Percentiles rank a stretch among this genome's conserved stretches.
Conservation (phyloP, 768 basidiomycete genomes). For the Tulasnella sp. region DNA sequence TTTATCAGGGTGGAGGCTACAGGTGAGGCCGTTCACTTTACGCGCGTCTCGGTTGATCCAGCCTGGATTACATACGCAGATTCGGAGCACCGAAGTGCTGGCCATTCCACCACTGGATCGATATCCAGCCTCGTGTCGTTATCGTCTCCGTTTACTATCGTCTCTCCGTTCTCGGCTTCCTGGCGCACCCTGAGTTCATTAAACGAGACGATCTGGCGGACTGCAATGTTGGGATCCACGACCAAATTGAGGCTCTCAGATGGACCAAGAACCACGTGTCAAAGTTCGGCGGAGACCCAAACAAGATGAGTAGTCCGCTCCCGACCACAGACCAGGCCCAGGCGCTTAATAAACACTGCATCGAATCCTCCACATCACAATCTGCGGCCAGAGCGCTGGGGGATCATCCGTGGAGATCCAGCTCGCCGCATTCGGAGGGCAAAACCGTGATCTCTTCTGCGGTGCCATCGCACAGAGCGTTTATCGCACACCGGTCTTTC, state of each 20-base stretch:
- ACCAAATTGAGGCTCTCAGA: slow-evolving; percentile 53
- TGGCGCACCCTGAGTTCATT: slow-evolving; percentile 54
- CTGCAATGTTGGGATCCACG: slow-evolving; percentile 58
- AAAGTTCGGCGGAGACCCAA: slow-evolving; percentile 50
- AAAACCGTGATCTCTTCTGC: slow-evolving; percentile 50
- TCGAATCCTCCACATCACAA: slow-evolving; percentile 44
- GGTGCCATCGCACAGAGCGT: slow-evolving; percentile 67
- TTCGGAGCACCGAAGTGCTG: slow-evolving; percentile 33
- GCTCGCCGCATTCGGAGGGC: slow-evolving; percentile 51
- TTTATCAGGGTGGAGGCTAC: slow-evolving; percentile 33
- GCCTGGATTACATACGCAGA: neutral
- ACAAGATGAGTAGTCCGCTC: slow-evolving; percentile 21
- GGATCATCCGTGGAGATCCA: slow-evolving; percentile 59
- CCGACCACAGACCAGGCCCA: neutral
- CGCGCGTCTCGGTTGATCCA: slow-evolving; percentile 1
- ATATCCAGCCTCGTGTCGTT: slow-evolving; percentile 63
- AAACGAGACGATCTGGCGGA: slow-evolving; percentile 49
- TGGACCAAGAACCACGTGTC: slow-evolving; percentile 49
- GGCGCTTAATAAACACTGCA: neutral
- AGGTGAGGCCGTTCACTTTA: slow-evolving; percentile 12
- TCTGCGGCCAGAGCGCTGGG: slow-evolving; percentile 68
- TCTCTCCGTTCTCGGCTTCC: slow-evolving; percentile 65
- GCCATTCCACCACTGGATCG: slow-evolving; percentile 68
- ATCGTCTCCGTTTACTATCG: slow-evolving; percentile 70
- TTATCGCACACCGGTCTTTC: slow-evolving; percentile 56